A percentile compares a stretch with the other conserved stretches of the same genome.
Evolutionary conservation across 495 filamentous ascomycete species (phyloP).

Genomic region (Tuber indicum): DNA sequence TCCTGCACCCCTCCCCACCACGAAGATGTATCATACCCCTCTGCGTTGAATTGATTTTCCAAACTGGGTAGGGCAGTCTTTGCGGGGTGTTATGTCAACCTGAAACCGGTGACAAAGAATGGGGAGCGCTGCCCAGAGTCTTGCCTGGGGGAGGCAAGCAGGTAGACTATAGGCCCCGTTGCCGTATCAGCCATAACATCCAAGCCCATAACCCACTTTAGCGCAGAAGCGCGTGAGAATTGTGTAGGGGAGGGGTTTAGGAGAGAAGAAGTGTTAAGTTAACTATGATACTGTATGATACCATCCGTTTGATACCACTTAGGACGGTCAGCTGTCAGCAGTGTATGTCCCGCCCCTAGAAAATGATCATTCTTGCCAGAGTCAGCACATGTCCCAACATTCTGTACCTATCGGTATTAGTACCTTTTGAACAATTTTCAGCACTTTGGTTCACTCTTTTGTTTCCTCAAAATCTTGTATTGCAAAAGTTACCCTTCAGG

Average conservation of each 20-base stretch:
- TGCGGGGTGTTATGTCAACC: background rate
- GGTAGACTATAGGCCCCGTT: background rate
- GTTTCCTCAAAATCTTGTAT: too few relatives aligned
- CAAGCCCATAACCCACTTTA: background rate
- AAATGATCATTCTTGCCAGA: too few relatives aligned
- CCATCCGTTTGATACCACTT: too few relatives aligned
- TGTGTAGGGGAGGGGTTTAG: background rate
- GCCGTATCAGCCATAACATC: too few relatives aligned
- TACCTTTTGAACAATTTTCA: too few relatives aligned
- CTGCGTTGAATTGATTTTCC: background rate
- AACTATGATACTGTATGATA: background rate
- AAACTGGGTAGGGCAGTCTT: background rate
- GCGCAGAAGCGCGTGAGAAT: background rate
- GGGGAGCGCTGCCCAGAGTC: background rate
- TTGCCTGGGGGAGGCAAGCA: too few relatives aligned
- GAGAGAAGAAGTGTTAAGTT: background rate
- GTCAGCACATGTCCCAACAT: too few relatives aligned
- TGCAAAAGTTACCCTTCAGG: too few relatives aligned
- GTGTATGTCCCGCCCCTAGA: too few relatives aligned
- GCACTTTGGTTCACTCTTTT: too few relatives aligned
- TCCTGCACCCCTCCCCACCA: background rate
- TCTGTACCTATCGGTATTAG: too few relatives aligned
- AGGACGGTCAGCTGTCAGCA: too few relatives aligned
- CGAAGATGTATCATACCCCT: background rate
- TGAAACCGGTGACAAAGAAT: background rate